Conservation (phyloP, 176 grass and related monocot species). For the Hordeum vulgare region MorexV3_pseudomolecules_assembly NC_058521.1:587467756-587468255, state of each 20-base stretch:
- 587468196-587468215: background rate
- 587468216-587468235: background rate
- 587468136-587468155: background rate
- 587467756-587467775: background rate
- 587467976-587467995: background rate
- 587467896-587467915: background rate
- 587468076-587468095: background rate
- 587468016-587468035: background rate
- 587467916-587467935: background rate
- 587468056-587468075: conserved; percentile 7
- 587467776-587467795: background rate
- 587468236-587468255: background rate
- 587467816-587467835: background rate
- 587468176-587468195: background rate
- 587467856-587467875: background rate
- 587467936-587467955: background rate
- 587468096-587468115: background rate
- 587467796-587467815: background rate
- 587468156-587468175: background rate
- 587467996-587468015: background rate
- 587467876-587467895: background rate
- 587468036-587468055: background rate
- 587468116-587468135: background rate
- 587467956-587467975: background rate
- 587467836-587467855: background rate